Conservation (phyloP, 2,329 filamentous ascomycete genomes). For the Alternaria brassicae region DNA sequence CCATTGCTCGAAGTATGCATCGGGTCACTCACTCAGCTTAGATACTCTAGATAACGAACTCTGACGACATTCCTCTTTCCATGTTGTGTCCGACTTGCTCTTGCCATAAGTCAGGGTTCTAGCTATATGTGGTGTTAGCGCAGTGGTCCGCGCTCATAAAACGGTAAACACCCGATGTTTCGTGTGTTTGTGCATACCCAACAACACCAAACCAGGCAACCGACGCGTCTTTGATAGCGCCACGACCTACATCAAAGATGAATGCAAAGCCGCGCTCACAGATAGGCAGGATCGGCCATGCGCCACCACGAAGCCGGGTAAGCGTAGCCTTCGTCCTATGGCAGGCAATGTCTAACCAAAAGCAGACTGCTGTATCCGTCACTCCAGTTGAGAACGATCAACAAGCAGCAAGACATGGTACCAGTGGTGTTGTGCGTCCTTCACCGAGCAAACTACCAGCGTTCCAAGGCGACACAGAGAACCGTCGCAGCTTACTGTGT, state of each 20-base stretch:
- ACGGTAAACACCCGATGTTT: slow-evolving; percentile 15
- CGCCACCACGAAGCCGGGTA: slow-evolving; percentile 11
- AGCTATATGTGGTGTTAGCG: slow-evolving; percentile 5
- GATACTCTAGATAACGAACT: slow-evolving; percentile 30
- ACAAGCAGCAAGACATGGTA: neutral
- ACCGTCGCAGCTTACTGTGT: slow-evolving; percentile 39
- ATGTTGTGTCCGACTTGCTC: neutral
- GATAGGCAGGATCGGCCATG: slow-evolving; percentile 20
- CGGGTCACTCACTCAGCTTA: slow-evolving; percentile 30
- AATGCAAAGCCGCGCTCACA: slow-evolving; percentile 28
- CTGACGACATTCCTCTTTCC: slow-evolving; percentile 5
- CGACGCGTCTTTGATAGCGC: slow-evolving; percentile 21
- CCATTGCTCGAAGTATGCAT: slow-evolving; percentile 34
- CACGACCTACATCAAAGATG: slow-evolving; percentile 30
- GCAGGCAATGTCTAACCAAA: slow-evolving; percentile 8
- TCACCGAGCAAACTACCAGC: slow-evolving; percentile 6
- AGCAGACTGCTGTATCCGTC: slow-evolving; percentile 7
- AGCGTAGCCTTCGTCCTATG: neutral
- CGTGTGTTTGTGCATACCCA: slow-evolving; percentile 4
- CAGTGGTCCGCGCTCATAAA: slow-evolving; percentile 9
- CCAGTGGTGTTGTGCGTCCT: slow-evolving; percentile 6
- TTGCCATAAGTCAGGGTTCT: slow-evolving; percentile 3
- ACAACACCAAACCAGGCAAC: slow-evolving; percentile 6
- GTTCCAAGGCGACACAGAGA: slow-evolving; percentile 19
- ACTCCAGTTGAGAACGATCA: neutral